phyloP scores from a whole-genome alignment of 2,329 filamentous ascomycete species.

The Colletotrichum camelliae region DNA sequence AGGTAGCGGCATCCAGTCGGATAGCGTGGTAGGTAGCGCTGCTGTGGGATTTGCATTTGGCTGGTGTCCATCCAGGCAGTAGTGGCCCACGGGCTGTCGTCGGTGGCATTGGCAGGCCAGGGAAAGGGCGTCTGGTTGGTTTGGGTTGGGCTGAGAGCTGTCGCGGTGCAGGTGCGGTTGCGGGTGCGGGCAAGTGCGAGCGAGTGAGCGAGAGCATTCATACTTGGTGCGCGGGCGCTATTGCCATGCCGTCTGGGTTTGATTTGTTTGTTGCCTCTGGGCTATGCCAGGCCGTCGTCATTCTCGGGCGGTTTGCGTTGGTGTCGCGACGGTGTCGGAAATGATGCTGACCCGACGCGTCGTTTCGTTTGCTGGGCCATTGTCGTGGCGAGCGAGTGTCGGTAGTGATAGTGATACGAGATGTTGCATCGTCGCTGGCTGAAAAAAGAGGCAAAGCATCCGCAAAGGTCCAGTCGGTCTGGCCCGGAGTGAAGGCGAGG shows the following conservation, averaged over 20 bases:
- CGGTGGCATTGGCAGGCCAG: not conserved
- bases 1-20: constrained; percentile 7
- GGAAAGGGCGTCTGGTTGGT: not conserved
- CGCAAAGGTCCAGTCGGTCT: not conserved
- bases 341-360: not conserved
- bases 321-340: not conserved
- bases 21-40: constrained; percentile 7
- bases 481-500: not conserved
- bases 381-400: not conserved
- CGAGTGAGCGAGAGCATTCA: not conserved
- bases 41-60: constrained; percentile 15
- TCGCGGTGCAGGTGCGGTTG: not conserved
- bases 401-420: not conserved
- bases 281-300: not conserved
- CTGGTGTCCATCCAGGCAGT: not conserved
- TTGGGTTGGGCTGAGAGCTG: not conserved
- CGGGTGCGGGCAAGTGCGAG: not conserved
- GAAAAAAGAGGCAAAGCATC: not conserved
- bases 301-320: not conserved
- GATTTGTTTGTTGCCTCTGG: not conserved
- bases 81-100: constrained; percentile 3
- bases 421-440: not conserved
- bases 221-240: not conserved
- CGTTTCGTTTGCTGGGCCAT: not conserved
- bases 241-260: not conserved